Conservation (phyloP, 805 yeast species). For the Wickerhamiella nectarea region DNA sequence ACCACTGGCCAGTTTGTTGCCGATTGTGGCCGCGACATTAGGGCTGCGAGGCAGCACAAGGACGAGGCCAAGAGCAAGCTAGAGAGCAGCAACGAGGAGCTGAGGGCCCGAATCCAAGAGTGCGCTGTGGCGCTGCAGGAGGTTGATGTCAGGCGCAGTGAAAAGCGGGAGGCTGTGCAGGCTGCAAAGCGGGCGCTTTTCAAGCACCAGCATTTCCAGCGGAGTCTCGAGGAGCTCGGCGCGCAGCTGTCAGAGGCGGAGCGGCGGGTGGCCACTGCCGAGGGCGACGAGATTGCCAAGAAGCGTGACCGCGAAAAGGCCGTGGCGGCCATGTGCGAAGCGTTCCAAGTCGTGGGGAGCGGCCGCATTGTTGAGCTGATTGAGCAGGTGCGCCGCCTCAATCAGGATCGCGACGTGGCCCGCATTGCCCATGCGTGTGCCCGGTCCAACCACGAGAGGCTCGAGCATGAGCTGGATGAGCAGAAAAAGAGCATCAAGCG, state of each 20-base stretch:
- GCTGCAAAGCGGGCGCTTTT: no score
- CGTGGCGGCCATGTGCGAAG: neutral
- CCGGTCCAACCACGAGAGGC: neutral
- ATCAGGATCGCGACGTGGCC: neutral
- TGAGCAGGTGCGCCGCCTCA: neutral
- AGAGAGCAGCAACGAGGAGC: neutral
- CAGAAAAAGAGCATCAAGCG: constrained; percentile 11
- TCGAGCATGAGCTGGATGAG: constrained; percentile 1
- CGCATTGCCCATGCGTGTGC: neutral
- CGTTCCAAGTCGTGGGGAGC: neutral
- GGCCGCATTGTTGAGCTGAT: neutral
- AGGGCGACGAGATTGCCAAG: neutral
- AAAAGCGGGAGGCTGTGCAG: neutral
- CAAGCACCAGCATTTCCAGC: no score
- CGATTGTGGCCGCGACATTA: neutral
- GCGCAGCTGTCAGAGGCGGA: neutral
- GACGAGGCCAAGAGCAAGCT: neutral
- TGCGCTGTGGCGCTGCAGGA: neutral
- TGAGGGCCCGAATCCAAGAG: neutral
- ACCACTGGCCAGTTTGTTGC: neutral
- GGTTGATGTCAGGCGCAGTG: neutral
- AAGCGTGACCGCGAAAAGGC: neutral
- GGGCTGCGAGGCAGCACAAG: neutral
- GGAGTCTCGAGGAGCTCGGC: neutral
- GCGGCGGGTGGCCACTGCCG: neutral